Conservation (phyloP, 805 yeast species). For the Candida coleopterorum region DNA sequence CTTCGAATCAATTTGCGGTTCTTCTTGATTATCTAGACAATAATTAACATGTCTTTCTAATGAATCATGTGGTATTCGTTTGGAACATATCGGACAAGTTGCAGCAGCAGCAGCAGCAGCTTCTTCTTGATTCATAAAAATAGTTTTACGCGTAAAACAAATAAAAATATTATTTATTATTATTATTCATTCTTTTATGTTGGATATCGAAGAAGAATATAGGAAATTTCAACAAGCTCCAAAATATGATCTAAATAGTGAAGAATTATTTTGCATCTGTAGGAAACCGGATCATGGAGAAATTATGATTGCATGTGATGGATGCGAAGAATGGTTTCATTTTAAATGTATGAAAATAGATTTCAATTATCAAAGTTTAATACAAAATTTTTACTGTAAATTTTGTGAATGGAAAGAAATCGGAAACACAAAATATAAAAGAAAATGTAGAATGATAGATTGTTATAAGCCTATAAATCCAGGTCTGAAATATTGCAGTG, state of each 20-base stretch:
- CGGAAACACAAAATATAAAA: constrained; percentile 64
- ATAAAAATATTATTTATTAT: neutral
- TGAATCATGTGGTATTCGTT: constrained; percentile 16
- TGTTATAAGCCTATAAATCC: constrained; percentile 54
- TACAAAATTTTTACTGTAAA: constrained; percentile 66
- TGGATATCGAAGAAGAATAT: constrained; percentile 33
- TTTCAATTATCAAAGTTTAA: constrained; percentile 46
- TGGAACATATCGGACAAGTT: constrained; percentile 35
- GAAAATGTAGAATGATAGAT: constrained; percentile 58
- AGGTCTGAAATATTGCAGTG: constrained; percentile 67
- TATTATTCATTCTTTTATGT: neutral
- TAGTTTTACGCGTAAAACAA: neutral
- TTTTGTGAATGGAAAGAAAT: constrained; percentile 55
- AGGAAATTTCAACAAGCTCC: constrained; percentile 32
- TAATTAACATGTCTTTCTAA: constrained; percentile 38
- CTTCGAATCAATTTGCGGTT: neutral
- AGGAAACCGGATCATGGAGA: constrained; percentile 73
- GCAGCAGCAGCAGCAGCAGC: too few species aligned
- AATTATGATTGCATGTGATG: constrained; percentile 92
- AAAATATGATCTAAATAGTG: constrained; percentile 46
- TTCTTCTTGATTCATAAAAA: constrained; percentile 3
- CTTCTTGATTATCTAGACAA: constrained; percentile 33
- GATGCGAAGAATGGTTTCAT: constrained; percentile 95
- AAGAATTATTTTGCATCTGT: constrained; percentile 73
- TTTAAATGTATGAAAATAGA: constrained; percentile 68